Percentiles rank a stretch among this genome's conserved stretches.
These are phyloP conservation scores for Penicillium tannophilum DNA, from an alignment of 495 filamentous ascomycete genomes.

Conservation along the genomic window DNA sequence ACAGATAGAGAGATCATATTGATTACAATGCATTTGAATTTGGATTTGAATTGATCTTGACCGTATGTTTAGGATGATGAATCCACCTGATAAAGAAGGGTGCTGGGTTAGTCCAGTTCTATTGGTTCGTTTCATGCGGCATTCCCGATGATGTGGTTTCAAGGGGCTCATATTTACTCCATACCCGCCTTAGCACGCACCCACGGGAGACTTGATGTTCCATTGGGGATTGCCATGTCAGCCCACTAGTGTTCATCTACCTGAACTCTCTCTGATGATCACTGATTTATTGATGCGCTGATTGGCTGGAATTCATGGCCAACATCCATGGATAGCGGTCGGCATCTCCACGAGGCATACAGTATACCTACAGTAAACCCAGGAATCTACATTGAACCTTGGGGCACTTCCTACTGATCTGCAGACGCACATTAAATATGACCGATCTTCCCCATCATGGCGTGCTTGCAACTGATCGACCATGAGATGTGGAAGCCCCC, in stretches of 20 bases:
- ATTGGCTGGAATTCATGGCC: background rate
- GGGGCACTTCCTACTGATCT: background rate
- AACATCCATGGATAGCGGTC: slow-evolving; percentile 12
- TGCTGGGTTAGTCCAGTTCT: background rate
- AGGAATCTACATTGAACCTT: background rate
- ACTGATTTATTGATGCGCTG: background rate
- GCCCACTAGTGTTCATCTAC: background rate
- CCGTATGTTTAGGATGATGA: background rate
- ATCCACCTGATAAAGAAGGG: background rate
- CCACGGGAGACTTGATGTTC: background rate
- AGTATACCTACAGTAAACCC: background rate
- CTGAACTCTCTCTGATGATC: background rate
- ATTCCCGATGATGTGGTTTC: background rate
- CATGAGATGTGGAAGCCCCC: background rate
- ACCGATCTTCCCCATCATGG: background rate
- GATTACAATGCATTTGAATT: slow-evolving; percentile 8
- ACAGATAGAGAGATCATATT: slow-evolving; percentile 12
- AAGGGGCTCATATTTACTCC: background rate
- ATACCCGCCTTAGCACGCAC: background rate
- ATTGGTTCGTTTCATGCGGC: background rate
- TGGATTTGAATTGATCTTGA: slow-evolving; percentile 1
- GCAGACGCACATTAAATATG: background rate
- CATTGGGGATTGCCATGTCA: background rate
- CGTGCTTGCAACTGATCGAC: slow-evolving; percentile 1
- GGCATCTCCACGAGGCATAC: slow-evolving; percentile 1